Evolutionary conservation across 2,329 filamentous ascomycete genomes (phyloP).

Genomic region (Domatiomyces globalis): DNA sequence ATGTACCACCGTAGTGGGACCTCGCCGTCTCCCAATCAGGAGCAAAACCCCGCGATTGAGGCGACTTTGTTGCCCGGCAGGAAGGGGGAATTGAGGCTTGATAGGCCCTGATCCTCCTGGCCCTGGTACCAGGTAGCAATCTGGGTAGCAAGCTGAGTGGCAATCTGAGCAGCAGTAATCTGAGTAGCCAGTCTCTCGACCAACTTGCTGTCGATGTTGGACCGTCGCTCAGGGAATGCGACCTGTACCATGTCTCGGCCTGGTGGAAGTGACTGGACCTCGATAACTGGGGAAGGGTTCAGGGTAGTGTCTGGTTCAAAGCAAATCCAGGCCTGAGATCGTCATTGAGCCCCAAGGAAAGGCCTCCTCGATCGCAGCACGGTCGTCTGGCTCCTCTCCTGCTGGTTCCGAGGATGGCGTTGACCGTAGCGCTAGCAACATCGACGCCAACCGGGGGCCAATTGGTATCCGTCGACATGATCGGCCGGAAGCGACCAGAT

Average conservation of each 20-base stretch:
- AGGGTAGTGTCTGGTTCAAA: neutral
- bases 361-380: neutral
- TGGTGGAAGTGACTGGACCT: neutral
- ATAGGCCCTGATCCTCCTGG: neutral
- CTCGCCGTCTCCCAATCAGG: neutral
- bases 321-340: neutral
- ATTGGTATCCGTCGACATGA: neutral
- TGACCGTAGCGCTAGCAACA: neutral
- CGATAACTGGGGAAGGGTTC: neutral
- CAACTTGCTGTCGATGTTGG: neutral
- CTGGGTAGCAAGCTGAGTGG: neutral
- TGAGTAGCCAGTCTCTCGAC: neutral
- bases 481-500: neutral
- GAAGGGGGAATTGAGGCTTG: neutral
- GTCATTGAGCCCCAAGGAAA: neutral
- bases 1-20: neutral
- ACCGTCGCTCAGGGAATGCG: neutral
- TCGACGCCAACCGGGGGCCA: neutral
- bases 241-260: neutral
- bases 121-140: no score
- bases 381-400: neutral
- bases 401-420: neutral
- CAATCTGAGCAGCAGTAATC: neutral
- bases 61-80: neutral
- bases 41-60: neutral